These are phyloP conservation scores for Pisolithus sp. DNA, from an alignment of 768 basidiomycete genomes.

Conservation along the genomic window DNA sequence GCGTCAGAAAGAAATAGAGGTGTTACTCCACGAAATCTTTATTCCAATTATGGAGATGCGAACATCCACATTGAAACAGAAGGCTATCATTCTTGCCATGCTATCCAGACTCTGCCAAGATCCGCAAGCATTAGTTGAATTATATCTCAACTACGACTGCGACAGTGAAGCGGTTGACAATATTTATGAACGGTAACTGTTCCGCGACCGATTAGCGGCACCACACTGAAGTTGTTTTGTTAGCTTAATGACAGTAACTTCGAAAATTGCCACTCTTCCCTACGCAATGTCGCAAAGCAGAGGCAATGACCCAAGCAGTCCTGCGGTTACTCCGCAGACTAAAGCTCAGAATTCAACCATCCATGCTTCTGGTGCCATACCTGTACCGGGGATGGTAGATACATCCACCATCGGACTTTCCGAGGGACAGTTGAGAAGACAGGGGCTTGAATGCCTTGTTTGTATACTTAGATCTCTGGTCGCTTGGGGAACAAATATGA, in stretches of 20 bases:
- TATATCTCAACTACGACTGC: constrained; percentile 99
- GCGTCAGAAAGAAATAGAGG: constrained; percentile 94
- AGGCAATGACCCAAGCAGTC: constrained; percentile 52
- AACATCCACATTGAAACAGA: constrained; percentile 92
- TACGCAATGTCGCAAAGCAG: constrained; percentile 44
- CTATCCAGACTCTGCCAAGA: constrained; percentile 85
- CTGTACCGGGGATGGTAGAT: constrained; percentile 63
- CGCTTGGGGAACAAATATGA: constrained; percentile 71
- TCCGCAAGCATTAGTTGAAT: constrained; percentile 94
- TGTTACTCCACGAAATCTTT: constrained; percentile 97
- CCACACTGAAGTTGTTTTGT: constrained; percentile 3
- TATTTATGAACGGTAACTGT: constrained; percentile 86
- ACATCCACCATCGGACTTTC: constrained; percentile 62
- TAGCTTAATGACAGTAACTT: constrained; percentile 92
- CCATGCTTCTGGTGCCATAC: constrained; percentile 58
- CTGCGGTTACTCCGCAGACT: constrained; percentile 44
- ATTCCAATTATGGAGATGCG: constrained; percentile 98
- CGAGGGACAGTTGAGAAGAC: constrained; percentile 79
- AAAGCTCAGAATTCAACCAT: constrained; percentile 33
- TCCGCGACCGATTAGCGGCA: neutral
- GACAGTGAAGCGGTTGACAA: constrained; percentile 92
- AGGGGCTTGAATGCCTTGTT: constrained; percentile 92
- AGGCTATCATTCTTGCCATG: constrained; percentile 88
- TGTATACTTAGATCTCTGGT: constrained; percentile 86
- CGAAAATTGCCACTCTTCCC: constrained; percentile 73